Percentiles rank a stretch among this genome's conserved stretches.
These are phyloP conservation scores for Hypholoma sublateritium DNA, from an alignment of 768 basidiomycete species.

Conservation along the genomic window DNA sequence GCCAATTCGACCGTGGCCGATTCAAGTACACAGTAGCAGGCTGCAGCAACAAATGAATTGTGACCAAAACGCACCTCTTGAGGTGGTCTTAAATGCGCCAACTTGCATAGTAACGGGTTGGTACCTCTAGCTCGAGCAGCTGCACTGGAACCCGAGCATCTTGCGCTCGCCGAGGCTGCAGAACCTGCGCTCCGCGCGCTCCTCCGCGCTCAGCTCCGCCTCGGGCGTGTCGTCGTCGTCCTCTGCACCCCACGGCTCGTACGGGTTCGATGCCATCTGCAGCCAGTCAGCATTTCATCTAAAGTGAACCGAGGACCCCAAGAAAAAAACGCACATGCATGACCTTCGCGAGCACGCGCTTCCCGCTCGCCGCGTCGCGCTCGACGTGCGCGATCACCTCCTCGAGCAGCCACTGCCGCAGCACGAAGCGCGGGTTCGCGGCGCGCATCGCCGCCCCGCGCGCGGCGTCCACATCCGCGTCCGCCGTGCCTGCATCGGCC, in stretches of 20 bases:
- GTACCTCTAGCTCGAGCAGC: slow-evolving; percentile 81
- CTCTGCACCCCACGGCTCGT: slow-evolving; percentile 85
- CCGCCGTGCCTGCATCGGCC: no score
- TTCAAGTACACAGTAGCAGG: no score
- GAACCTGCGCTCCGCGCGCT: slow-evolving; percentile 67
- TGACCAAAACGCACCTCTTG: no score
- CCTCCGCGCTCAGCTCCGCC: slow-evolving; percentile 52
- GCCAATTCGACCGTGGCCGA: no score
- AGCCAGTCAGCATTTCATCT: slow-evolving; percentile 5
- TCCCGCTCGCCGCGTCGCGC: slow-evolving; percentile 59
- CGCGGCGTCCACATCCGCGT: slow-evolving; percentile 39
- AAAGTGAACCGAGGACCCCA: neutral
- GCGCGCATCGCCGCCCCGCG: slow-evolving; percentile 49
- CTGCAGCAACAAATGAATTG: no score
- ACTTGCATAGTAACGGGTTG: no score
- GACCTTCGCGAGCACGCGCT: slow-evolving; percentile 74
- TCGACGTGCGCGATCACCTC: slow-evolving; percentile 84
- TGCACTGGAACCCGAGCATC: slow-evolving; percentile 91
- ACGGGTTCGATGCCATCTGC: slow-evolving; percentile 87
- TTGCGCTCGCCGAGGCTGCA: slow-evolving; percentile 76
- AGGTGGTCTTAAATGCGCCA: no score
- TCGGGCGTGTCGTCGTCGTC: slow-evolving; percentile 39
- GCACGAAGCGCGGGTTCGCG: slow-evolving; percentile 87
- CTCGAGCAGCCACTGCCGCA: slow-evolving; percentile 95
- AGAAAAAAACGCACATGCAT: slow-evolving; percentile 60